Conservation (phyloP, 495 filamentous ascomycete genomes). For the Penicillium arizonense region DNA sequence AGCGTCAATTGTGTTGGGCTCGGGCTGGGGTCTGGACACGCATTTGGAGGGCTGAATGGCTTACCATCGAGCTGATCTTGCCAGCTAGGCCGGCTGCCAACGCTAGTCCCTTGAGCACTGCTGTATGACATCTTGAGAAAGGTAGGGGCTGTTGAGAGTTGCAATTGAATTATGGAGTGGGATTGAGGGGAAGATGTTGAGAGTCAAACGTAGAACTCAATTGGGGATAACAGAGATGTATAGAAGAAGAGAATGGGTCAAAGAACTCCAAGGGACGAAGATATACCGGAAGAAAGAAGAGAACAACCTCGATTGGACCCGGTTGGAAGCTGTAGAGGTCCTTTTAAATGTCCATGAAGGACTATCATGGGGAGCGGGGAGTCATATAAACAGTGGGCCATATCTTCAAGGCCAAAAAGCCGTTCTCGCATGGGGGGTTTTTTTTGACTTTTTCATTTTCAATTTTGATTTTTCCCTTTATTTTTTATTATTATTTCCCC, state of each 20-base stretch:
- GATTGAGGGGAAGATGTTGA: slow-evolving; percentile 10
- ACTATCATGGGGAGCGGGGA: slow-evolving; percentile 40
- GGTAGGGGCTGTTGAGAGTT: slow-evolving; percentile 3
- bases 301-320: slow-evolving; percentile 21
- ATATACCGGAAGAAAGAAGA: slow-evolving; percentile 14
- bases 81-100: slow-evolving; percentile 35
- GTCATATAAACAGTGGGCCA: slow-evolving; percentile 45
- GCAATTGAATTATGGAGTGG: slow-evolving; percentile 8
- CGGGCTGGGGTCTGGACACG: background rate
- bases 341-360: slow-evolving; percentile 22
- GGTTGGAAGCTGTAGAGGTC: slow-evolving; percentile 17
- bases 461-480: slow-evolving; percentile 2
- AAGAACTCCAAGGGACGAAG: background rate
- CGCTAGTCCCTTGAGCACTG: slow-evolving; percentile 20
- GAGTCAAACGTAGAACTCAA: slow-evolving; percentile 7
- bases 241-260: slow-evolving; percentile 3
- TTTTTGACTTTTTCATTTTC: slow-evolving; percentile 1
- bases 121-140: slow-evolving; percentile 27
- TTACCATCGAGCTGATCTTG: slow-evolving; percentile 54
- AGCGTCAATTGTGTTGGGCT: background rate
- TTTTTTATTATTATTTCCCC: slow-evolving; percentile 2
- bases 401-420: slow-evolving; percentile 28
- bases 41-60: slow-evolving; percentile 27
- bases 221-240: slow-evolving; percentile 5
- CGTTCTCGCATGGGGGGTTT: slow-evolving; percentile 18